These are phyloP conservation scores for Yamadazyma olivae DNA, from an alignment of 805 yeast genomes.

Conservation along the genomic window DNA sequence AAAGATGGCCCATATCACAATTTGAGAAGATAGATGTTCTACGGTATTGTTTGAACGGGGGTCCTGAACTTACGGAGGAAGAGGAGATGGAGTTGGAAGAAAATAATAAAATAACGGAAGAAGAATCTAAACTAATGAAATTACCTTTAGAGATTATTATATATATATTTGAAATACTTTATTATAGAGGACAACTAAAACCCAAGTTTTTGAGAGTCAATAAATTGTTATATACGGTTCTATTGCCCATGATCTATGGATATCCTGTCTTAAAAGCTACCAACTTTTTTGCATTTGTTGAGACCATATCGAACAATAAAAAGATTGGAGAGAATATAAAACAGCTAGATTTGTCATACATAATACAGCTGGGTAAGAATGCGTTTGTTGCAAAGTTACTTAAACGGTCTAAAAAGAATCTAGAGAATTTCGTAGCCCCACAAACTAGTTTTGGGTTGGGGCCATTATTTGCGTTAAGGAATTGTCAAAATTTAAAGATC, in stretches of 20 bases:
- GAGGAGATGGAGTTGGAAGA: constrained; percentile 11
- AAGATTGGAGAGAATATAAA: constrained; percentile 57
- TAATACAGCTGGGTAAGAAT: constrained; percentile 88
- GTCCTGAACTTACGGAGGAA: neutral
- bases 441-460: constrained; percentile 93
- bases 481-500: constrained; percentile 60
- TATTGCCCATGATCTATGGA: constrained; percentile 63
- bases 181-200: constrained; percentile 27
- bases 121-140: constrained; percentile 18
- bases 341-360: constrained; percentile 68
- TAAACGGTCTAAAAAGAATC: constrained; percentile 65
- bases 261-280: constrained; percentile 60
- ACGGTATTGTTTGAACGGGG: constrained; percentile 27
- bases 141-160: constrained; percentile 37
- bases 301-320: constrained; percentile 51
- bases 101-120: constrained; percentile 9
- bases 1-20: constrained; percentile 48
- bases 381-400: constrained; percentile 82
- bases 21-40: constrained; percentile 51
- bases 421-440: constrained; percentile 80
- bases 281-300: constrained; percentile 74
- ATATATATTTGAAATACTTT: constrained; percentile 28
- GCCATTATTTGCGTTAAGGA: constrained; percentile 76
- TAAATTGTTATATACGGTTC: constrained; percentile 55
- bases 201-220: constrained; percentile 59